phyloP scores from a whole-genome alignment of 2,329 filamentous ascomycete genomes.

The Neurospora crassa region DNA sequence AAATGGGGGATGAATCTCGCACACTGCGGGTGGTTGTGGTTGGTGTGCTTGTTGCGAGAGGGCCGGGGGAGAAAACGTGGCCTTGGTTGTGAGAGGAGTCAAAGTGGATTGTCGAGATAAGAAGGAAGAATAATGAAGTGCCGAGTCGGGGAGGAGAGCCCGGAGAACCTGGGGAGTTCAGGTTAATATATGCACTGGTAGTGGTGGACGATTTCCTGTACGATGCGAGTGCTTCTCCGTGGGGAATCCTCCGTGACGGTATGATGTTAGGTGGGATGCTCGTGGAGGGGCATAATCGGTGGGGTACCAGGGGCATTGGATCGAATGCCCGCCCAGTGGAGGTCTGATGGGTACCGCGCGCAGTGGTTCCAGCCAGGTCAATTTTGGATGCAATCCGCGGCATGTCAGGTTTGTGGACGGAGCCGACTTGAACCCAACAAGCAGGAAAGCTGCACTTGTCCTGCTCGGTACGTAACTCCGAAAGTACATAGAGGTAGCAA shows the following conservation, averaged over 20 bases:
- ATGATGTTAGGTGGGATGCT: neutral
- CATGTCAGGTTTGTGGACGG: neutral
- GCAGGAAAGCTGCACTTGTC: neutral
- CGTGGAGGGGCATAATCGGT: neutral
- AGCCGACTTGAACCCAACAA: neutral
- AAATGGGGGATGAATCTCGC: conserved; percentile 46
- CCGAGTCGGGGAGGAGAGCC: conserved; percentile 41
- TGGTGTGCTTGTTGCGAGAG: conserved; percentile 7
- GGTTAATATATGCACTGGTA: conserved; percentile 20
- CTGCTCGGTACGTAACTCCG: neutral
- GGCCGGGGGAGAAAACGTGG: conserved; percentile 34
- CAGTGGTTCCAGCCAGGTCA: neutral
- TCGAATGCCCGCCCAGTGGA: neutral
- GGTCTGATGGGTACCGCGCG: neutral
- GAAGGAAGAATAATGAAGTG: conserved; percentile 30
- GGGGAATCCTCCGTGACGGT: neutral
- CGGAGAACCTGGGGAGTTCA: conserved; percentile 35
- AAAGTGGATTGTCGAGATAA: conserved; percentile 20
- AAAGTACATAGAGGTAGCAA: neutral
- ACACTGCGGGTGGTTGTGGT: conserved; percentile 27
- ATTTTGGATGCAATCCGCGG: neutral
- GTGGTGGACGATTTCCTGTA: conserved; percentile 8
- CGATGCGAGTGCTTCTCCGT: conserved; percentile 3
- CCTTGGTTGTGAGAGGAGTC: conserved; percentile 5
- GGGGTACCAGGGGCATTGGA: neutral